Base-by-base conservation (phyloP, 2,329 filamentous ascomycete species). In the Ophiosphaerella narmari region DNA sequence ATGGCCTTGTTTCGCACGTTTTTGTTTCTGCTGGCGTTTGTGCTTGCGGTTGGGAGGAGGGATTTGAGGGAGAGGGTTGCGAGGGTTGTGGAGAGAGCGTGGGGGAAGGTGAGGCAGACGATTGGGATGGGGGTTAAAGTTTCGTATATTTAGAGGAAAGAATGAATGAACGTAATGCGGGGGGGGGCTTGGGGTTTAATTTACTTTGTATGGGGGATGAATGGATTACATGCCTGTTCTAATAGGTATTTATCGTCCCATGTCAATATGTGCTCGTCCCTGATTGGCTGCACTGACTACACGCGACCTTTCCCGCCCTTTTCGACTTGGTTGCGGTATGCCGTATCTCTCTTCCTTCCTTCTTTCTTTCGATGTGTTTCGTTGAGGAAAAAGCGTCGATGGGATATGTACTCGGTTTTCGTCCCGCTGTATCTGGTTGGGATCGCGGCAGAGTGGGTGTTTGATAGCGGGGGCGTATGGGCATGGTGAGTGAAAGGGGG, bases 41-140 rank as follows among this genome's bases (percentile, higher is more conserved):
- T 95, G 26, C 74, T 93, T 55, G 84, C 94, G 57, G 78, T 97
- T 52, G 88, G 89, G 50, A 82, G 89, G 63, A 82, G 84, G 63
- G 87, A 88, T 66, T 78, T 96, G 12, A 83, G 92, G 35, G 86
- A 95, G 59, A 83, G 88, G 57, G 73, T 97, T 32, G 82, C 86
- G 68, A 81, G 86, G 47, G 78, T 91, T 33, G 68, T 95, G 37
- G 83, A 82, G 34, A 78, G 82, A 24, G 86, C 85, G 8, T 96
- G 91, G 91, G 82, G 84, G 46, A 97, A 96, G 76, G 77, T 96
- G 35, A 86, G 84, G 70, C 82, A 86, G 39, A 97, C 94, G 0
- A 87, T 93, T 4, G 92, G 92, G 1, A 97, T 97, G 93, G 94
- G 93, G 2, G 89, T 95, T 57, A 97, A 97, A 78, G 92, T 97